Conservation (phyloP, 345 rosid genomes). For the Cardamine resedifolia region DNA sequence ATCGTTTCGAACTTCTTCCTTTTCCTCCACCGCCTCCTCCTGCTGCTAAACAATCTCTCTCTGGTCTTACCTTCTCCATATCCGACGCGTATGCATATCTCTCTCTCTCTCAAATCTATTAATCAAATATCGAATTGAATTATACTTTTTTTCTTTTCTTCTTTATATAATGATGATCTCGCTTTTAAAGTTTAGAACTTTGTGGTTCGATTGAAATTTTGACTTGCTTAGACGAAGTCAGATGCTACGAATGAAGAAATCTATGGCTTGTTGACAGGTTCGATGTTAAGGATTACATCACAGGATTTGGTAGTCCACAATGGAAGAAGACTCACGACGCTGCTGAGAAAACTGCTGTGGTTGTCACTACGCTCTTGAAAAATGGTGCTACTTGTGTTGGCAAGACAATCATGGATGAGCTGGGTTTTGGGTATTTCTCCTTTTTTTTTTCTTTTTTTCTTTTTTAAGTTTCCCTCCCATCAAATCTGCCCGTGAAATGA, state of each 20-base stretch:
- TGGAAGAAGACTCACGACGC: constrained; percentile 78
- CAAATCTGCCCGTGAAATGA: background rate
- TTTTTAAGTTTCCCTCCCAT: background rate
- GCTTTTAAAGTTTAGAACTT: background rate
- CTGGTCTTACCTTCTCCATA: constrained; percentile 74
- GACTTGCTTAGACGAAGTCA: constrained; percentile 7
- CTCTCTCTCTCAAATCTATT: background rate
- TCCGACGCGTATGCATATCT: constrained; percentile 58
- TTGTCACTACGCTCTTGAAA: constrained; percentile 63
- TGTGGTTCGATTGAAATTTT: background rate
- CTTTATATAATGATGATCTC: constrained; percentile 6
- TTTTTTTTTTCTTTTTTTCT: background rate
- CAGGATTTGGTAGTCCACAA: constrained; percentile 83
- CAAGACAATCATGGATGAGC: constrained; percentile 81
- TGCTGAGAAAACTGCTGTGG: constrained; percentile 71
- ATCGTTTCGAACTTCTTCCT: constrained; percentile 69
- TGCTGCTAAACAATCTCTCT: constrained; percentile 66
- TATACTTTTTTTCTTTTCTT: background rate
- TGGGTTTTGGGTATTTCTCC: constrained; percentile 64
- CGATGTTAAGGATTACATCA: constrained; percentile 69
- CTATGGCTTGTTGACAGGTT: constrained; percentile 49
- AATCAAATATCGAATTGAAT: background rate
- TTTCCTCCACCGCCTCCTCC: constrained; percentile 91
- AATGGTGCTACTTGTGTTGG: constrained; percentile 94
- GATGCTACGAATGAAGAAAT: background rate